Conservation (phyloP, 805 yeast species). For the Lachancea dasiensis region DNA sequence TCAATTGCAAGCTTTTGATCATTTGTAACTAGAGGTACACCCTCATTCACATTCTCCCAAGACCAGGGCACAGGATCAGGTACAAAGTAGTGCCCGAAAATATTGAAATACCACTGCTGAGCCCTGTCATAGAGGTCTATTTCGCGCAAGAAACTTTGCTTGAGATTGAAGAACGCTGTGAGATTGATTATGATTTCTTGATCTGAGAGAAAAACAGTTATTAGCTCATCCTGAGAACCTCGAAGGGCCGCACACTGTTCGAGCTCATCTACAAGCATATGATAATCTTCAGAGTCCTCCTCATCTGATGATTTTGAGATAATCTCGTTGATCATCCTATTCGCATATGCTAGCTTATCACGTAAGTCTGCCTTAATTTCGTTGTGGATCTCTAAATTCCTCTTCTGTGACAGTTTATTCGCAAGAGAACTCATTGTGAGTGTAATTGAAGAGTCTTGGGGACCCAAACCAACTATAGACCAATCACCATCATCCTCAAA, state of each 20-base stretch:
- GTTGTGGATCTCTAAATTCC: constrained; percentile 25
- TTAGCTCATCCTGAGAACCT: constrained; percentile 24
- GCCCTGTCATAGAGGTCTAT: constrained; percentile 22
- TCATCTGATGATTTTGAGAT: constrained; percentile 5
- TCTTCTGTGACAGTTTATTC: constrained; percentile 25
- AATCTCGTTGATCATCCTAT: constrained; percentile 18
- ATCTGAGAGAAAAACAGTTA: constrained; percentile 24
- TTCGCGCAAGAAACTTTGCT: constrained; percentile 15
- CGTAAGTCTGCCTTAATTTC: constrained; percentile 24
- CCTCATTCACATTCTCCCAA: not conserved
- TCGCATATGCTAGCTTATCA: constrained; percentile 23
- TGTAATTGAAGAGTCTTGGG: constrained; percentile 25
- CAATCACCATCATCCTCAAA: constrained; percentile 33
- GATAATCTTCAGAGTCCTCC: constrained; percentile 17
- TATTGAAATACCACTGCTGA: constrained; percentile 18
- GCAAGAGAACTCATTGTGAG: constrained; percentile 19
- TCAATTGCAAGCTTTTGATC: not conserved
- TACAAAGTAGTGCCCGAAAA: constrained; percentile 19
- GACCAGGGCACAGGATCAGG: constrained; percentile 21
- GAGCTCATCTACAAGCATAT: constrained; percentile 26
- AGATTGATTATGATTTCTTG: constrained; percentile 24
- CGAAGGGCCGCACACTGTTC: constrained; percentile 21
- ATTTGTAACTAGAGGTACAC: not conserved
- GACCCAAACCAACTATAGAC: constrained; percentile 30
- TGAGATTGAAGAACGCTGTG: constrained; percentile 24